Percentiles rank a stretch among this genome's conserved stretches.
Evolutionary conservation across 108 stramenopile species (phyloP).

Genomic region (Poteriospumella lacustris): DNA sequence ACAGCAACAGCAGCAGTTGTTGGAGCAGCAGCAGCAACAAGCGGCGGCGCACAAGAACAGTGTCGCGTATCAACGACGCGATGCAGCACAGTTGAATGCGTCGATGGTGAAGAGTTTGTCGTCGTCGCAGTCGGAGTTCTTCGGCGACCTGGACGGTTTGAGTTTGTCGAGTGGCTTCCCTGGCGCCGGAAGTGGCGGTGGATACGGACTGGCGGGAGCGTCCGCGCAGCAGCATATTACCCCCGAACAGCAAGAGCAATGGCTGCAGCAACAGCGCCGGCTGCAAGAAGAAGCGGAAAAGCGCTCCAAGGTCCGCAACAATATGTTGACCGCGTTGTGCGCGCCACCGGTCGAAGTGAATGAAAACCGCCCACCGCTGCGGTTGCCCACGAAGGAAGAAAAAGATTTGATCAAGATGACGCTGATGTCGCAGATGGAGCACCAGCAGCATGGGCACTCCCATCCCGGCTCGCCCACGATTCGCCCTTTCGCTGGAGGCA

Average conservation of each 20-base stretch:
- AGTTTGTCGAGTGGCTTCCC: not conserved
- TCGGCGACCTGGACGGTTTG: too few relatives aligned
- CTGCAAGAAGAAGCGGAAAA: not conserved
- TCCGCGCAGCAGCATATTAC: too few relatives aligned
- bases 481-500: too few relatives aligned
- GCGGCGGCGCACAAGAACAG: not conserved
- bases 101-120: not conserved
- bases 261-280: not conserved
- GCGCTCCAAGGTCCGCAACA: not conserved
- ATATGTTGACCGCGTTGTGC: not conserved
- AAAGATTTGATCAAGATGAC: slow-evolving; percentile 12
- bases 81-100: not conserved
- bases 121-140: not conserved
- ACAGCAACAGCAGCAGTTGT: not conserved
- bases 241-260: too few relatives aligned
- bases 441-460: too few relatives aligned
- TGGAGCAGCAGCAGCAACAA: not conserved
- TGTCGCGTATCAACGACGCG: too few relatives aligned
- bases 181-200: too few relatives aligned
- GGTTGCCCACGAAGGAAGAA: slow-evolving; percentile 11
- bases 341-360: not conserved
- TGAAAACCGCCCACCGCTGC: not conserved
- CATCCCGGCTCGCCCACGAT: too few relatives aligned
- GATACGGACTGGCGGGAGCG: too few relatives aligned
- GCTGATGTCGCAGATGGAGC: too few relatives aligned